phyloP scores from a whole-genome alignment of 345 rosid species.

The Leavenworthia alabamica region DNA sequence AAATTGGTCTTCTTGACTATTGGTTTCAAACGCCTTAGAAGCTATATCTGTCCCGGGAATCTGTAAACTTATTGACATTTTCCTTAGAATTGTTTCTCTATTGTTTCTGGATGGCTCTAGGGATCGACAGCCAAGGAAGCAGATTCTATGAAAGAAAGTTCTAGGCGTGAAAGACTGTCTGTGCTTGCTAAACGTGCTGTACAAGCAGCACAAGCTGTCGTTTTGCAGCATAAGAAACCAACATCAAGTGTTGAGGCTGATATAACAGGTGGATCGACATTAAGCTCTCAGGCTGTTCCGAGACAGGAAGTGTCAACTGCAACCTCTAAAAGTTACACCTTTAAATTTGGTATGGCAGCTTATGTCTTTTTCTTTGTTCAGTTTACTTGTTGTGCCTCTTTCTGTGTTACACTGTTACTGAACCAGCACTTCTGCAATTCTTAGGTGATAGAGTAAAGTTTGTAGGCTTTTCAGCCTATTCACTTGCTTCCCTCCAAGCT shows the following conservation, averaged over 20 bases:
- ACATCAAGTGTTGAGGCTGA: slow-evolving; percentile 92
- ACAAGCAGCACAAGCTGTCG: slow-evolving; percentile 42
- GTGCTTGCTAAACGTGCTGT: slow-evolving; percentile 46
- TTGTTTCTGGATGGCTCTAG: slow-evolving; percentile 37
- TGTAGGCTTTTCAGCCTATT: slow-evolving; percentile 42
- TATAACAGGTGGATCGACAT: slow-evolving; percentile 73
- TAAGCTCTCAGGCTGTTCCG: slow-evolving; percentile 60
- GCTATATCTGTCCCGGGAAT: not conserved
- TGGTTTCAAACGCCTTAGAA: not conserved
- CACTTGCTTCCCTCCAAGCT: slow-evolving; percentile 42
- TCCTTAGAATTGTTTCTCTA: not conserved
- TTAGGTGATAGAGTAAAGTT: slow-evolving; percentile 91
- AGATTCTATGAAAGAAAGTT: slow-evolving; percentile 54
- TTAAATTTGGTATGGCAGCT: slow-evolving; percentile 54
- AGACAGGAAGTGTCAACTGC: slow-evolving; percentile 93
- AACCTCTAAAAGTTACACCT: slow-evolving; percentile 68
- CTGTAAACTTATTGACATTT: not conserved
- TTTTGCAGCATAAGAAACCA: slow-evolving; percentile 64
- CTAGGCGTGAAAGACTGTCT: slow-evolving; percentile 55
- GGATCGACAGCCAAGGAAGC: slow-evolving; percentile 57
- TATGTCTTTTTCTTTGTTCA: not conserved
- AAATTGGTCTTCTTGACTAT: not conserved
- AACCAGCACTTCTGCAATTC: slow-evolving; percentile 16
- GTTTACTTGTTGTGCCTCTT: slow-evolving; percentile 8
- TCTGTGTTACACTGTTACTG: slow-evolving; percentile 8